These are phyloP conservation scores for Cystofilobasidium capitatum DNA, from an alignment of 768 basidiomycete genomes.

Conservation along the genomic window DNA sequence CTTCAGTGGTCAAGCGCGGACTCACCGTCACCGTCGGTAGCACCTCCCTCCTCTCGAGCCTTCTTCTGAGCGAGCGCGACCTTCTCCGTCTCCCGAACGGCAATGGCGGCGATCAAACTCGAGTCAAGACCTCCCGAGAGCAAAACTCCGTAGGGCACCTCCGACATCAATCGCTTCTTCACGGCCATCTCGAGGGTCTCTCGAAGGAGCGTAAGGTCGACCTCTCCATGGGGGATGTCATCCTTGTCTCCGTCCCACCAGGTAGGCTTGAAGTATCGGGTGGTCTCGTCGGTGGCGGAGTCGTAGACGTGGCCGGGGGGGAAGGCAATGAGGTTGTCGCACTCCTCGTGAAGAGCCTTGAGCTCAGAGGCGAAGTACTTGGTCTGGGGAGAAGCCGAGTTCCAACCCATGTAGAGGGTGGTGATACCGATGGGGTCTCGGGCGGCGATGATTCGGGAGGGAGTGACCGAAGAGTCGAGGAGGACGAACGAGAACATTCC, in stretches of 20 bases:
- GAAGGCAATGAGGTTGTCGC: constrained; percentile 89
- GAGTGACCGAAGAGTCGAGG: constrained; percentile 81
- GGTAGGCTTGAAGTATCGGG: constrained; percentile 72
- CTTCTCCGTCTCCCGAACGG: constrained; percentile 88
- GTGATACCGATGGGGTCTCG: constrained; percentile 97
- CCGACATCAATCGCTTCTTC: constrained; percentile 89
- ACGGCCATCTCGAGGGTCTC: constrained; percentile 84
- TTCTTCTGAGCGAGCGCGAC: constrained; percentile 69
- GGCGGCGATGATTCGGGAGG: constrained; percentile 84
- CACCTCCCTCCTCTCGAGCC: constrained; percentile 46
- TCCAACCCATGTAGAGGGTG: constrained; percentile 96
- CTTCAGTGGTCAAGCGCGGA: not conserved
- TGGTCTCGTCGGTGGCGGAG: constrained; percentile 64
- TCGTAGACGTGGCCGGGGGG: constrained; percentile 96
- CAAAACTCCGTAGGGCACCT: constrained; percentile 95
- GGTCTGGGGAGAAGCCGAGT: constrained; percentile 65
- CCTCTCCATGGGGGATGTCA: constrained; percentile 51
- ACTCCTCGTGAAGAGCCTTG: constrained; percentile 80
- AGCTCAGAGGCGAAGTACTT: constrained; percentile 94
- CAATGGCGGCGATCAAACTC: constrained; percentile 89
- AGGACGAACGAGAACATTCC: constrained; percentile 99
- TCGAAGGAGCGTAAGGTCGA: constrained; percentile 61
- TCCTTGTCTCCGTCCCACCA: constrained; percentile 80
- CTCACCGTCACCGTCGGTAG: constrained; percentile 45
- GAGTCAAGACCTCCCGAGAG: constrained; percentile 92